Base-by-base conservation (phyloP, 2,329 filamentous ascomycete species). In the Colletotrichum salicis region DNA sequence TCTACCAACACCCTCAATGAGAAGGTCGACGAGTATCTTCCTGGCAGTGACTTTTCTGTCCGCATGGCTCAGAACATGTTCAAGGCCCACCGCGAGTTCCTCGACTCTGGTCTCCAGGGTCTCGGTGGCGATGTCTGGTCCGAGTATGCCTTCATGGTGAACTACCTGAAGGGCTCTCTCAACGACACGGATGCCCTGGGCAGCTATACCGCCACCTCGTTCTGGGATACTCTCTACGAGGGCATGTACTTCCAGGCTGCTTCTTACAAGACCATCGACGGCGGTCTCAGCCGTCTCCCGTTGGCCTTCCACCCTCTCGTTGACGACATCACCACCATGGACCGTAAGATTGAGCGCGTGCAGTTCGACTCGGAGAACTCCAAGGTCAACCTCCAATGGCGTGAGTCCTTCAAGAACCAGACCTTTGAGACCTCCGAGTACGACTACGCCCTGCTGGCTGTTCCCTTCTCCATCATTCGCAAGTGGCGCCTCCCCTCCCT, bases 381-480 rank as follows among this genome's bases (percentile, higher is more conserved):
- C 19, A 88, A 88, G 67, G 85, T 93, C 6, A 86, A 86, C 1
- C 83, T 94, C 2, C 83, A 87, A 27, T 92, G 88, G 86, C 86
- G 87, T 69, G 73, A 83, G 70, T 80, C 84, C 54, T 83, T 80
- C 74, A 84, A 77, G 58, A 80, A 81, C 45, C 67, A 75, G 24
- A 75, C 76, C 72, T 81, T 85, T 77, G 72, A 88, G 61, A 86
- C 82, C 56, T 83, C 86, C 31, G 84, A 86, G 2, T 92, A 89
- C 76, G 91, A 94, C 80, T 93, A 93, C 77, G 87, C 89, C 33
- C 83, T 93, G n/a, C 84, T 93, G 7, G 85, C 90, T 0, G 86
- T 87, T 0, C 91, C 91, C 0, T 93, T 93, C 79, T 87, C 88
- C 58, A 87, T 90, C 64, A 88, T 93, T 52, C 85, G 90, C 41